Conservation (phyloP, 345 rosid species). For the Pistacia vera region DNA sequence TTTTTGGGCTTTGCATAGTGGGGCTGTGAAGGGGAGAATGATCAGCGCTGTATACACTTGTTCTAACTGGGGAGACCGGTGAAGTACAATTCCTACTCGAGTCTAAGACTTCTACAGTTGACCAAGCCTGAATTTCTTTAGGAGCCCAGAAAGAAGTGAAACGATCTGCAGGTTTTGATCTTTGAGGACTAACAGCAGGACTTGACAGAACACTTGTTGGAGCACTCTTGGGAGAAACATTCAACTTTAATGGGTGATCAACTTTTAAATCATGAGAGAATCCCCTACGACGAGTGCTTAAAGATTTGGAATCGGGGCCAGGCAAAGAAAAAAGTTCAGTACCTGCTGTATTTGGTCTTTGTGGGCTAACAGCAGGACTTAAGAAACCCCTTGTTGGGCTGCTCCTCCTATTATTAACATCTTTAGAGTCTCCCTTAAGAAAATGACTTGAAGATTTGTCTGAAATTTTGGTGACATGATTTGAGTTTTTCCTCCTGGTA, state of each 20-base stretch:
- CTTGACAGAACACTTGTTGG: slow-evolving; percentile 56
- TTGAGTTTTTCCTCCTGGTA: slow-evolving; percentile 31
- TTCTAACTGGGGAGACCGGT: slow-evolving; percentile 25
- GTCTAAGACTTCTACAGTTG: slow-evolving; percentile 27
- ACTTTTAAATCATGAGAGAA: slow-evolving; percentile 27
- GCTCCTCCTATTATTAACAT: slow-evolving; percentile 24
- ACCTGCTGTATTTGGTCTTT: slow-evolving; percentile 21
- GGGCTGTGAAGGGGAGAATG: slow-evolving; percentile 47
- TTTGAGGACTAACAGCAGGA: slow-evolving; percentile 48
- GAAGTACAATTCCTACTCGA: slow-evolving; percentile 23
- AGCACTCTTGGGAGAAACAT: slow-evolving; percentile 51
- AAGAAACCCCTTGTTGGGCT: slow-evolving; percentile 35
- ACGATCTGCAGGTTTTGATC: slow-evolving; percentile 25
- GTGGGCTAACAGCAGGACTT: slow-evolving; percentile 44
- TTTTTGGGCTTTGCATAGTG: slow-evolving; percentile 20
- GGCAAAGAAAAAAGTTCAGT: slow-evolving; percentile 19
- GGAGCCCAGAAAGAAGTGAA: slow-evolving; percentile 20
- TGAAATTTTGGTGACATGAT: slow-evolving; percentile 18
- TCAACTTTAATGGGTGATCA: slow-evolving; percentile 30
- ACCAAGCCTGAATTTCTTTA: slow-evolving; percentile 18
- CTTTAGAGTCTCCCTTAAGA: slow-evolving; percentile 25
- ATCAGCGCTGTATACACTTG: slow-evolving; percentile 26
- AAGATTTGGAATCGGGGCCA: slow-evolving; percentile 17
- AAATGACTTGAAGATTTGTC: slow-evolving; percentile 19
- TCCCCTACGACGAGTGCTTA: slow-evolving; percentile 30